Conservation (phyloP, 176 grass and related monocot genomes). For the Eragrostis curvula region DNA sequence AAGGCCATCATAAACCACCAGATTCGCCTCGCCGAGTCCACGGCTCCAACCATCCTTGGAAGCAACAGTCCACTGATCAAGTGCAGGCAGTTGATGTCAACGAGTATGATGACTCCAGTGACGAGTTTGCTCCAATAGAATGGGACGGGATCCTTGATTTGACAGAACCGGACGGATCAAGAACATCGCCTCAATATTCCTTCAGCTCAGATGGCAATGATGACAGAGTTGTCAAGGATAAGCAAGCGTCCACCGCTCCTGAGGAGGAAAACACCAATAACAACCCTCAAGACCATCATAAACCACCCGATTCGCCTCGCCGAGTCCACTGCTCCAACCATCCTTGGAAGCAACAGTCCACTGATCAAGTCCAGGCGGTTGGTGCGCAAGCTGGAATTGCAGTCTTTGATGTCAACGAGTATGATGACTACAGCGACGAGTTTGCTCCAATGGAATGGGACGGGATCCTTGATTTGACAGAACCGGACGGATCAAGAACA, state of each 20-base stretch:
- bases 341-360: too few species aligned
- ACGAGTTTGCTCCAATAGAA: slow-evolving; percentile 22
- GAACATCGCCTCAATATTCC: slow-evolving; percentile 33
- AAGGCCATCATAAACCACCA: slow-evolving; percentile 9
- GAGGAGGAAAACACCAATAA: slow-evolving; percentile 11
- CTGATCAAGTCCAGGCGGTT: too few species aligned
- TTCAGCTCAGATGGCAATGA: neutral
- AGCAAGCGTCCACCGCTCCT: too few species aligned
- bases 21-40: neutral
- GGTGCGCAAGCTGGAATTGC: neutral
- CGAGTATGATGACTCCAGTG: neutral
- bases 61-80: too few species aligned
- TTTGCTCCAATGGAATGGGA: slow-evolving; percentile 10
- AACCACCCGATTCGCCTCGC: neutral
- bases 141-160: neutral
- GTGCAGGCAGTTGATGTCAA: slow-evolving; percentile 4
- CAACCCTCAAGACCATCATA: slow-evolving; percentile 2
- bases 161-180: neutral
- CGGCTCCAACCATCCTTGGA: neutral
- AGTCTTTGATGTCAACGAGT: slow-evolving; percentile 1
- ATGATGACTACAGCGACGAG: slow-evolving; percentile 21
- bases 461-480: neutral
- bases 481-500: neutral
- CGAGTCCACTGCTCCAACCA: neutral
- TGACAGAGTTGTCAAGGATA: too few species aligned